Evolutionary conservation across 2,329 filamentous ascomycete species (phyloP).

Genomic region (Botryotinia narcissicola): DNA sequence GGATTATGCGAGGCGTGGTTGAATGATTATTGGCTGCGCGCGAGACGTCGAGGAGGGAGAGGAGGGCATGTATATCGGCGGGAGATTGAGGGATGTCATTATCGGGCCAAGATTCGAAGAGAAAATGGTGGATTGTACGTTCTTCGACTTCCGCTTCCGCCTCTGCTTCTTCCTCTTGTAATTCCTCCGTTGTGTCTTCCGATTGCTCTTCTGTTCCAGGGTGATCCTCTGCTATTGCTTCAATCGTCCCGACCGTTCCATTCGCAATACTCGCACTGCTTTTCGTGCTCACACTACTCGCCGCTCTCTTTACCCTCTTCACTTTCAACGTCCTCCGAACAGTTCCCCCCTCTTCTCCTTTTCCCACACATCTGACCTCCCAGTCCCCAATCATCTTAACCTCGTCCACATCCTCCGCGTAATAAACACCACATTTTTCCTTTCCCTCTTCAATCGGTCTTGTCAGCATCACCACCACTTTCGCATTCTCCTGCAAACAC

Average conservation of each 20-base stretch:
- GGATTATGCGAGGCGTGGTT: conserved; percentile 55
- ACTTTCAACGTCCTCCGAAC: conserved; percentile 23
- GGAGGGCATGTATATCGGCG: conserved; percentile 22
- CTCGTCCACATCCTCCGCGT: conserved; percentile 20
- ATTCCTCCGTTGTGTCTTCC: neutral
- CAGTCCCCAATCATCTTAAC: conserved; percentile 20
- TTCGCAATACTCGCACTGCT: neutral
- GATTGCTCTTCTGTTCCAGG: neutral
- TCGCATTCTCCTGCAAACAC: conserved; percentile 20
- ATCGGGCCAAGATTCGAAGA: conserved; percentile 27
- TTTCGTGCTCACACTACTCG: neutral
- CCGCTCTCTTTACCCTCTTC: neutral
- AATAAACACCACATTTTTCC: conserved; percentile 28
- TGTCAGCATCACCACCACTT: conserved; percentile 27
- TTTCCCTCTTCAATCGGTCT: conserved; percentile 21
- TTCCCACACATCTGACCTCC: conserved; percentile 21
- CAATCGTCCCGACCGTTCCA: neutral
- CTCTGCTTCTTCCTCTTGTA: neutral
- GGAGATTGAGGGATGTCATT: conserved; percentile 24
- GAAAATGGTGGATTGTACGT: conserved; percentile 25
- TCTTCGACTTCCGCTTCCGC: conserved; percentile 10
- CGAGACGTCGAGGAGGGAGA: conserved; percentile 21
- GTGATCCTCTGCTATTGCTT: neutral
- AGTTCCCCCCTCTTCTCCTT: conserved; percentile 13
- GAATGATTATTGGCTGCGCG: conserved; percentile 14